Conservation (phyloP, 768 basidiomycete genomes). For the Obba rivulosa region DNA sequence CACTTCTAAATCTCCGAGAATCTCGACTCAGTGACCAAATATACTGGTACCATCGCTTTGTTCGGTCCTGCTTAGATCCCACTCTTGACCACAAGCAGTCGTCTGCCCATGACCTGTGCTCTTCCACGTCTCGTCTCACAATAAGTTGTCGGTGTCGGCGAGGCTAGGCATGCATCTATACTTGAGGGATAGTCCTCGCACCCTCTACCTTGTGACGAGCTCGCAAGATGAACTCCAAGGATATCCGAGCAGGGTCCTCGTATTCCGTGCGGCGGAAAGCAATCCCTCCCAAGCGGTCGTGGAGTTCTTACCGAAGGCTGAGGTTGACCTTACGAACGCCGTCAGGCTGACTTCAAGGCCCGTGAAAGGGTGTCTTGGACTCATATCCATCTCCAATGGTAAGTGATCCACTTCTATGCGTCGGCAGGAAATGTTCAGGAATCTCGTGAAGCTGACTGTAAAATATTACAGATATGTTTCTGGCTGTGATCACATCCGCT, state of each 20-base stretch:
- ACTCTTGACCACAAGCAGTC: background rate
- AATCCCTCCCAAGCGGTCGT: conserved; percentile 67
- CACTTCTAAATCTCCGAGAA: no score
- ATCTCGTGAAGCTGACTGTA: background rate
- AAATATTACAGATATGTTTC: conserved; percentile 58
- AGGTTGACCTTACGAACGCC: conserved; percentile 62
- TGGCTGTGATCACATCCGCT: conserved; percentile 74
- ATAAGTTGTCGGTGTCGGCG: background rate
- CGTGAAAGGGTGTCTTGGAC: conserved; percentile 80
- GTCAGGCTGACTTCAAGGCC: conserved; percentile 65
- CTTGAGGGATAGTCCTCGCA: conserved; percentile 60
- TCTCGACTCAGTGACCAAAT: no score
- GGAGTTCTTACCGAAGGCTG: conserved; percentile 72
- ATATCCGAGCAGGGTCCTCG: conserved; percentile 55
- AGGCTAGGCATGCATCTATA: conserved; percentile 61
- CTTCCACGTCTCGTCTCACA: background rate
- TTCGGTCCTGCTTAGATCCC: background rate
- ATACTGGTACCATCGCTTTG: no score
- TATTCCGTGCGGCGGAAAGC: conserved; percentile 60
- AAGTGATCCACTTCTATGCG: conserved; percentile 20
- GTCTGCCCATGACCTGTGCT: no score
- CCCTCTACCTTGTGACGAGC: conserved; percentile 68
- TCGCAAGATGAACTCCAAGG: conserved; percentile 60
- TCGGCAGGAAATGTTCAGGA: background rate
- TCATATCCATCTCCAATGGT: conserved; percentile 73